Evolutionary conservation across 352 stramenopile species (phyloP).

Genomic region (Pseudoperonospora humuli): DNA sequence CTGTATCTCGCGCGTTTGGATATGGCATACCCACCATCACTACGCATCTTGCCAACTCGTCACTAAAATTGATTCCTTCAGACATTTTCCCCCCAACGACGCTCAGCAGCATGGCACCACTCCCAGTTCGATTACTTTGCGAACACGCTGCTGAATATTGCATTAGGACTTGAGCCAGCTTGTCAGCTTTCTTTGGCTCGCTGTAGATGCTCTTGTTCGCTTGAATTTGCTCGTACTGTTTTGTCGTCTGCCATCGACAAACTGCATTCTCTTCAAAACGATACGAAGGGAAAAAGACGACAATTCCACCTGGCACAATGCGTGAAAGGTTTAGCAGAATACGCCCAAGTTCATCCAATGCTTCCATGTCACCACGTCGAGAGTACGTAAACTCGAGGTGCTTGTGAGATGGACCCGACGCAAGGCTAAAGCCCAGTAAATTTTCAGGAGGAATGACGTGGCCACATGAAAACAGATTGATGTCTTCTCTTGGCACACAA

Average conservation of each 20-base stretch:
- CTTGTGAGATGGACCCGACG: conserved; percentile 73
- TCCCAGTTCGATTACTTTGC: conserved; percentile 11
- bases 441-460: conserved; percentile 95
- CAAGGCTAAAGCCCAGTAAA: conserved; percentile 74
- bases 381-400: conserved; percentile 94
- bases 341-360: conserved; percentile 92
- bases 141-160: conserved; percentile 76
- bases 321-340: conserved; percentile 88
- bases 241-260: conserved; percentile 77
- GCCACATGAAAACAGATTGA: conserved; percentile 97
- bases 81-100: conserved; percentile 99
- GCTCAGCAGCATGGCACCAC: conserved; percentile 89
- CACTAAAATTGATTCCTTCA: conserved; percentile 99
- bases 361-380: conserved; percentile 51
- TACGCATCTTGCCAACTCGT: conserved; percentile 95
- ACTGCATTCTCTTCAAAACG: conserved; percentile 90
- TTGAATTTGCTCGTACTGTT: conserved; percentile 76
- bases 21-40: conserved; percentile 98
- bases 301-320: conserved; percentile 90
- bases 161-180: conserved; percentile 85
- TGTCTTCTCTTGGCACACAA: conserved; percentile 39
- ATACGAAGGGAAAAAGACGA: conserved; percentile 98
- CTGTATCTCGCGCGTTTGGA: conserved; percentile 92
- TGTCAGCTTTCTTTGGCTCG: conserved; percentile 90
- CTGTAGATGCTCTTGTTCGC: conserved; percentile 89